Base-by-base conservation (phyloP, 306 rosid species). In the Macrotyloma uniflorum region DNA sequence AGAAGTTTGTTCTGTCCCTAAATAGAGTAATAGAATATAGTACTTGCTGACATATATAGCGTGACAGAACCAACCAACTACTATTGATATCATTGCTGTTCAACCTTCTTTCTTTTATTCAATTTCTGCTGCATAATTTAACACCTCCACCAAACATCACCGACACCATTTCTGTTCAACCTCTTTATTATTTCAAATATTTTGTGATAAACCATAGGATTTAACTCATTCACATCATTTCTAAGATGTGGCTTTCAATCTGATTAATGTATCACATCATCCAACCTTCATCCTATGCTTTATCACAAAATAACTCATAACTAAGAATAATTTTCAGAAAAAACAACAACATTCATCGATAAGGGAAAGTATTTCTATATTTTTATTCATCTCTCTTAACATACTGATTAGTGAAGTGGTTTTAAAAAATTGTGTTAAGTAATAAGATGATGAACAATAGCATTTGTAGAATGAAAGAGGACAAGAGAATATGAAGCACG, bases 111-210 rank as follows among this genome's bases (percentile, higher is more conserved):
- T 20, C 0, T 26, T 53, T 40, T 36, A 36, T 36, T 46, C 23
- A 64, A 14, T 40, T 66, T 30, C 43, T 40, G 75, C 57, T 51
- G 54, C 11, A 0, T 3, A 32, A 45, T 62, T 42, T 9, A 33
- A 65, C 82, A 74, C 64, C 64, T 45, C 75, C 70, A 70, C 54
- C 68, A 12, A 28, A 53, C 43, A 8, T 69, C 78, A 53, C 81
- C 87, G 50, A 61, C 81, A 68, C 5, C 35, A 32, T 32, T 32
- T 5, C 35, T 32, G 5, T 32, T 32, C 35, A 32, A 26, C 28
- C n/a, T n/a, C n/a, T n/a, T n/a, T n/a, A n/a, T n/a, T n/a, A n/a
- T n/a, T n/a, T n/a, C n/a, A n/a, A n/a, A n/a, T n/a, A n/a, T n/a
- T n/a, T n/a, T n/a, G n/a, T n/a, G n/a, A n/a, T n/a, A n/a, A n/a